Evolutionary conservation across 371 early-diverging fungal genomes (phyloP), one percentile per base, ranked within the genome.

Genomic region (Chytridium lagenaria): DNA sequence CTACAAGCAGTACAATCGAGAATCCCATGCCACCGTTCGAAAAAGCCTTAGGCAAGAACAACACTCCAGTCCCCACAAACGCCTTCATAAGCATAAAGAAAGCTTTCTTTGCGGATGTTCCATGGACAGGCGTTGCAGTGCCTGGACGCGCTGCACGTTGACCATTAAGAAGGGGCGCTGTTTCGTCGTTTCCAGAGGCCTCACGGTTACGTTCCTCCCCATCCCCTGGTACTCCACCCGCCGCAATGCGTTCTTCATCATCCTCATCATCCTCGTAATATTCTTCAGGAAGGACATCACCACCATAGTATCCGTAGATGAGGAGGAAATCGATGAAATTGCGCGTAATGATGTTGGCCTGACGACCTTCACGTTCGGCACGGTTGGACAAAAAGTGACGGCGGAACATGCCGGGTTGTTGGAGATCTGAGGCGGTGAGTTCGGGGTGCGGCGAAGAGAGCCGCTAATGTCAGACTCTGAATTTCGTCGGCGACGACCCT

Each of bases 281-380:
- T 44, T 90, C 93, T 50, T 92, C 92, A 50, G 93, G 93, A 63
- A 91, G 84, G 72, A 94, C 93, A 76, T 94, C 97, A 38, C 97
- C 98, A 2, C 95, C 98, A 85, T 95, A 98, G 78, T 94, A 94
- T 33, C 96, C 95, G 76, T 93, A 97, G 67, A 98, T 84, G 44
- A 91, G 93, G 69, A 98, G 85, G 73, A 96, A 97, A 78, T 97
- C 97, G 40, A 96, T 91, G 87, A 96, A 98, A 80, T 91, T 94
- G 40, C 88, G 83, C 5, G 97, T 94, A 51, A 95, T 84, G 77
- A 72, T 70, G 71, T 79, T 82, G n/a, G 85, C 76, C 40, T 50
- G 72, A 2, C 89, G 49, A 2, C 87, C 85, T 89, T 67, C 59
- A 80, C 82, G 73, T 39, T 85, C 83, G 28, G 96, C 96, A 67